Conservation (phyloP, 164 flowering plant genomes). For the Vitis vinifera region ASM3070453v1 NC_081821.1:8214001-8214500, state of each 20-base stretch:
- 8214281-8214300: conserved; percentile 9
- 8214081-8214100: conserved; percentile 15
- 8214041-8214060: no score
- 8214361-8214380: background rate
- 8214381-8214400: background rate
- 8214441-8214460: conserved; percentile 6
- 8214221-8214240: conserved; percentile 18
- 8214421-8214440: background rate
- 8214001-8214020: no score
- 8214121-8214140: conserved; percentile 21
- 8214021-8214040: no score
- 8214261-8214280: conserved; percentile 2
- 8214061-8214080: no score
- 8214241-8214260: background rate
- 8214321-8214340: conserved; percentile 4
- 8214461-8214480: background rate
- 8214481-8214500: conserved; percentile 3
- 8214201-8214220: conserved; percentile 27
- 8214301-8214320: conserved; percentile 12
- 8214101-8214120: conserved; percentile 22
- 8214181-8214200: conserved; percentile 20
- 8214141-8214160: conserved; percentile 27
- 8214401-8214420: conserved; percentile 11
- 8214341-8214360: conserved; percentile 1
- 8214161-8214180: conserved; percentile 21